phyloP scores from a whole-genome alignment of 164 flowering plant species.

The Vitis riparia region DNA sequence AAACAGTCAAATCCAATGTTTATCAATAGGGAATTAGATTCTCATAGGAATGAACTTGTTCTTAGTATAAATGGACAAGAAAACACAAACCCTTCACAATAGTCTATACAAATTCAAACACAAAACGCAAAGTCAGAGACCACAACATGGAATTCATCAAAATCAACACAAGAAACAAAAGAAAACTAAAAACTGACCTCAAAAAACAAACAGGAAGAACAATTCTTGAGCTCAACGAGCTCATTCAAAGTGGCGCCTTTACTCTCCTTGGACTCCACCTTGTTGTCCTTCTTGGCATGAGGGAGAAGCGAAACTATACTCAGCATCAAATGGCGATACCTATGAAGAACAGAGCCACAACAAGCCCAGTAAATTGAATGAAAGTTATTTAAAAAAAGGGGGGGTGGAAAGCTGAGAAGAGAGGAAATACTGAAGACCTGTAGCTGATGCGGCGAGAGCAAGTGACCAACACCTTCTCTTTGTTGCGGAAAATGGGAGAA shows the following conservation, averaged over 20 bases:
- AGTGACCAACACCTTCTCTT: constrained; percentile 87
- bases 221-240: constrained; percentile 82
- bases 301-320: constrained; percentile 89
- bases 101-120: too few relatives aligned
- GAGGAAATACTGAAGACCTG: constrained; percentile 42
- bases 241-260: constrained; percentile 86
- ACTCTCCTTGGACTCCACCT: constrained; percentile 78
- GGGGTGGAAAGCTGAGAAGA: neutral
- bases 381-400: neutral
- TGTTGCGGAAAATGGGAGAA: constrained; percentile 57
- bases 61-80: too few relatives aligned
- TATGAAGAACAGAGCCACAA: constrained; percentile 14
- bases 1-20: too few relatives aligned
- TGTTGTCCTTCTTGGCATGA: constrained; percentile 92
- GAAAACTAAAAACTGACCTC: constrained; percentile 50
- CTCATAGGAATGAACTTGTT: too few relatives aligned
- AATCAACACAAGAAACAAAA: neutral
- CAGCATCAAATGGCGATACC: constrained; percentile 98
- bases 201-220: constrained; percentile 85
- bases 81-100: too few relatives aligned
- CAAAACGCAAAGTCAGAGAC: neutral
- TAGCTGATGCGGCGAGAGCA: constrained; percentile 89
- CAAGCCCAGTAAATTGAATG: neutral
- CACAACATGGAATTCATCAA: neutral
- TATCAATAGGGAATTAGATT: too few relatives aligned